Conservation (phyloP, 192 early-diverging fungal genomes). For the Backusella westeae region DNA sequence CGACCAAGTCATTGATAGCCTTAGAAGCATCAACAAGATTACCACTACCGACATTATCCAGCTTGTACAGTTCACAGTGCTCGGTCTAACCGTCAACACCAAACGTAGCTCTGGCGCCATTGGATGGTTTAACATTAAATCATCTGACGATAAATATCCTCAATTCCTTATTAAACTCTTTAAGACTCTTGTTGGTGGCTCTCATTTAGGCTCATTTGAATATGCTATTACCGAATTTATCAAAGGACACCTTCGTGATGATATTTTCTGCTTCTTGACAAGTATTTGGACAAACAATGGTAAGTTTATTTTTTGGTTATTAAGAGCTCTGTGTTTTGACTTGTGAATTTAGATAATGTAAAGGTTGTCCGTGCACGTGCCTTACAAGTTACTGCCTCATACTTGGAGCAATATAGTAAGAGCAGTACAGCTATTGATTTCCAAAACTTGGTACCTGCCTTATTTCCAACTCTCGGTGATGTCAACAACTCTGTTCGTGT, state of each 20-base stretch:
- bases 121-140: slow-evolving; percentile 10
- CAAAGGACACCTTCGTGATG: slow-evolving; percentile 31
- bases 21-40: background rate
- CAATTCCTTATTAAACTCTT: slow-evolving; percentile 23
- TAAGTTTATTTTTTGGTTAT: slow-evolving; percentile 14
- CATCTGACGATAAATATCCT: background rate
- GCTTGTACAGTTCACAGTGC: background rate
- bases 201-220: slow-evolving; percentile 36
- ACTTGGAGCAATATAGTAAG: slow-evolving; percentile 32
- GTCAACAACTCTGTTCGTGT: slow-evolving; percentile 55
- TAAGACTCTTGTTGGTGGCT: slow-evolving; percentile 37
- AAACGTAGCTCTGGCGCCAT: background rate
- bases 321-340: slow-evolving; percentile 34
- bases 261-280: slow-evolving; percentile 42
- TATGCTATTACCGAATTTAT: slow-evolving; percentile 40
- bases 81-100: background rate
- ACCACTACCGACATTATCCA: background rate
- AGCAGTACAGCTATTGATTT: slow-evolving; percentile 42
- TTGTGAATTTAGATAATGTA: slow-evolving; percentile 18
- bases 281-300: slow-evolving; percentile 39
- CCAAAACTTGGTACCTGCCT: slow-evolving; percentile 65
- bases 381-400: slow-evolving; percentile 55
- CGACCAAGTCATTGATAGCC: background rate
- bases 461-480: slow-evolving; percentile 68
- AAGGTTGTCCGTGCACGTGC: slow-evolving; percentile 44